phyloP scores from a whole-genome alignment of 306 rosid genomes.

The Elaeagnus macrophylla region DNA sequence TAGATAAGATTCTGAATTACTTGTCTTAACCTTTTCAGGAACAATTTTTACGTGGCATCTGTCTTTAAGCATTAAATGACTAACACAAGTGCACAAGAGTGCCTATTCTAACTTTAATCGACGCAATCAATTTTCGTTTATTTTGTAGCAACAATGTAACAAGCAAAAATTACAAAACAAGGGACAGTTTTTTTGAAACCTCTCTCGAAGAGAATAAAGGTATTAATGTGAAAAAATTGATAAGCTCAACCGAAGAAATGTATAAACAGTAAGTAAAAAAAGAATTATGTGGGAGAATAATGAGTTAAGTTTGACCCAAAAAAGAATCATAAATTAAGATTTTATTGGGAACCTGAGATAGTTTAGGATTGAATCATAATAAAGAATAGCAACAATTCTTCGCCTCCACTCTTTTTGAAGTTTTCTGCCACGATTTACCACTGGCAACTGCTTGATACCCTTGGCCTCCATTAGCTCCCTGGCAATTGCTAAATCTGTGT shows the following conservation, averaged over 20 bases:
- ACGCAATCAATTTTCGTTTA: too few species aligned
- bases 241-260: background rate
- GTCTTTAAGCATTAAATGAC: too few species aligned
- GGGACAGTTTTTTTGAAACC: too few species aligned
- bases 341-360: slow-evolving; percentile 59
- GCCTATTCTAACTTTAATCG: too few species aligned
- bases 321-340: slow-evolving; percentile 13
- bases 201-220: slow-evolving; percentile 2
- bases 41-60: too few species aligned
- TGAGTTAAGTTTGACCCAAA: background rate
- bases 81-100: too few species aligned
- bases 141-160: too few species aligned
- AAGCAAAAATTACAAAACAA: too few species aligned
- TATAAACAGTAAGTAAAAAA: background rate
- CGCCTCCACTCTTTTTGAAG: slow-evolving; percentile 43
- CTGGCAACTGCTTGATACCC: slow-evolving; percentile 85
- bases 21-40: too few species aligned
- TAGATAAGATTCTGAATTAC: too few species aligned
- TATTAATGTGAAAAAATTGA: background rate
- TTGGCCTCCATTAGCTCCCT: slow-evolving; percentile 95
- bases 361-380: slow-evolving; percentile 56
- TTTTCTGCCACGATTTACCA: slow-evolving; percentile 58
- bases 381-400: slow-evolving; percentile 71
- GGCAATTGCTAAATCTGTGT: slow-evolving; percentile 67
- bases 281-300: background rate